Conservation (phyloP, 345 rosid species). For the Excoecaria agallocha region DNA sequence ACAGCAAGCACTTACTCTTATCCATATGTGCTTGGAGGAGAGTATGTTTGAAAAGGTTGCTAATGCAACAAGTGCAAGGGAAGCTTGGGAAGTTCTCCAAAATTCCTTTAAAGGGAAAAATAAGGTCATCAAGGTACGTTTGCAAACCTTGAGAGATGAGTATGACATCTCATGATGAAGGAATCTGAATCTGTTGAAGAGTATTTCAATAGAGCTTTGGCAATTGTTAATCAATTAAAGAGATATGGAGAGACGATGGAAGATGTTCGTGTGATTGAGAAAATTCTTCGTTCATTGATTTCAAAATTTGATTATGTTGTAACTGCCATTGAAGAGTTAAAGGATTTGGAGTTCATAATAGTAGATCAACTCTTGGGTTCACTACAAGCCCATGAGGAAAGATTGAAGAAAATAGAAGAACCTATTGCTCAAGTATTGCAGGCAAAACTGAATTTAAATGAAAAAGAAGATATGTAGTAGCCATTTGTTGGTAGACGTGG, state of each 20-base stretch:
- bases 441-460: too few species aligned
- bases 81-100: not conserved
- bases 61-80: not conserved
- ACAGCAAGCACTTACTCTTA: not conserved
- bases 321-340: slow-evolving; percentile 14
- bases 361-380: slow-evolving; percentile 11
- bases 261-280: not conserved
- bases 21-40: slow-evolving; percentile 8
- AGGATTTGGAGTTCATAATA: not conserved
- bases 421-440: too few species aligned
- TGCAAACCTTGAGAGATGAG: slow-evolving; percentile 8
- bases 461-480: too few species aligned
- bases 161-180: not conserved
- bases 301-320: slow-evolving; percentile 12
- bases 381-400: slow-evolving; percentile 12
- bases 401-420: not conserved
- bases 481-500: too few species aligned
- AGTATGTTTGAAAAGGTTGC: slow-evolving; percentile 4
- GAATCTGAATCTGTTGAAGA: not conserved
- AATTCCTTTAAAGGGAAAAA: slow-evolving; percentile 9
- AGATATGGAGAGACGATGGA: slow-evolving; percentile 6
- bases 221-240: slow-evolving; percentile 4
- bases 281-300: slow-evolving; percentile 1
- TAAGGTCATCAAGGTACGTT: too few species aligned
- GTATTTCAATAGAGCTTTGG: not conserved